phyloP scores from a whole-genome alignment of 2,329 filamentous ascomycete species.

The Aureobasidium sp. region DNA sequence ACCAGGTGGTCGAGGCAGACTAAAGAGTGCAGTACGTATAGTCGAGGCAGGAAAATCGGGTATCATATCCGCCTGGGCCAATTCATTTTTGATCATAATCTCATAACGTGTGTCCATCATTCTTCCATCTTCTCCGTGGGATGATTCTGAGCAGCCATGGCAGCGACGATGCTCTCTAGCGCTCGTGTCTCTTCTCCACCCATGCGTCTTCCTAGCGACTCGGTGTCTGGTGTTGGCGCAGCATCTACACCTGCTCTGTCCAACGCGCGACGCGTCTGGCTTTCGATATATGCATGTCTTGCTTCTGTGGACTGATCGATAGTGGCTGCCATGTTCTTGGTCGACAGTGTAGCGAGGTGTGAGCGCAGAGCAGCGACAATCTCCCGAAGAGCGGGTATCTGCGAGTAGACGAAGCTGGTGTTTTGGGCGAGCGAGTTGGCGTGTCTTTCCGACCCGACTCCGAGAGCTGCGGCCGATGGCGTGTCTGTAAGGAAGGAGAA shows the following conservation, averaged over 20 bases:
- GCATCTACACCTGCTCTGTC: slow-evolving; percentile 62
- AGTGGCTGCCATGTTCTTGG: slow-evolving; percentile 10
- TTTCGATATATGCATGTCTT: slow-evolving; percentile 75
- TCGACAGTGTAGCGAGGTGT: slow-evolving; percentile 46
- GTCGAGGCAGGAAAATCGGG: neutral
- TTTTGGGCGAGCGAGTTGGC: slow-evolving; percentile 55
- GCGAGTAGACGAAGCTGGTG: slow-evolving; percentile 70
- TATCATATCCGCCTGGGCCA: neutral
- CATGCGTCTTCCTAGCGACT: slow-evolving; percentile 24
- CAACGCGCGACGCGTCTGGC: slow-evolving; percentile 67
- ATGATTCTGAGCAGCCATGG: slow-evolving; percentile 21
- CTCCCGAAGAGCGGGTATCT: slow-evolving; percentile 70
- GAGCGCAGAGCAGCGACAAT: slow-evolving; percentile 63
- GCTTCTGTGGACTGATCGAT: slow-evolving; percentile 52
- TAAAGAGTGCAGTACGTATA: no score
- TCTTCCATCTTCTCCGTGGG: slow-evolving; percentile 17
- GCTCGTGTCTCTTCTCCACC: slow-evolving; percentile 31
- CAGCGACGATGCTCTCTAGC: slow-evolving; percentile 32
- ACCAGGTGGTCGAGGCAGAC: no score
- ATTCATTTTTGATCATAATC: neutral
- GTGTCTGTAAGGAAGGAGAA: slow-evolving; percentile 53
- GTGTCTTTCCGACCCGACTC: slow-evolving; percentile 28
- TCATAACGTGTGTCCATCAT: neutral
- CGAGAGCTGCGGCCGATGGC: slow-evolving; percentile 40
- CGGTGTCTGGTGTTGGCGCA: slow-evolving; percentile 27